Percentiles rank a stretch among this genome's conserved stretches.
phyloP scores from a whole-genome alignment of 2,329 filamentous ascomycete genomes.

The Xylaria digitata region DNA sequence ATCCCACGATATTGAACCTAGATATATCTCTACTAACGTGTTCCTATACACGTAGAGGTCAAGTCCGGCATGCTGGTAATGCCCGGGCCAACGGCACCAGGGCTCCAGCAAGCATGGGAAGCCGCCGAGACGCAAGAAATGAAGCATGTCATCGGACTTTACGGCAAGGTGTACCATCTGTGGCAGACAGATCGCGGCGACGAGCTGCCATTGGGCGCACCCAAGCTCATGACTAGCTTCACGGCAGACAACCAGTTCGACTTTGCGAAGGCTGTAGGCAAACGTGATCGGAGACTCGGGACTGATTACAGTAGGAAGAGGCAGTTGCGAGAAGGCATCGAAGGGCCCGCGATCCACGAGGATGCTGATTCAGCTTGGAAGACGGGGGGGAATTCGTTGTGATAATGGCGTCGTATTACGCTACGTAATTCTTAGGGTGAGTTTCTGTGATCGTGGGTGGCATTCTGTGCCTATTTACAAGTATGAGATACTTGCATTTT shows the following conservation, averaged over 20 bases:
- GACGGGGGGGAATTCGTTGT: constrained; percentile 44
- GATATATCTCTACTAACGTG: too few relatives aligned
- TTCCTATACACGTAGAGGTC: constrained; percentile 58
- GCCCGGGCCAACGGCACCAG: constrained; percentile 65
- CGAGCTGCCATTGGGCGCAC: constrained; percentile 62
- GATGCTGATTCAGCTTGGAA: constrained; percentile 48
- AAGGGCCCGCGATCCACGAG: constrained; percentile 55
- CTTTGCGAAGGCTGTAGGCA: constrained; percentile 56
- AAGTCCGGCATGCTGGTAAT: constrained; percentile 84
- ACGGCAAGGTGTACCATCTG: constrained; percentile 86
- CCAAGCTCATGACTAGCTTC: constrained; percentile 66
- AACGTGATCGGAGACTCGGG: constrained; percentile 60
- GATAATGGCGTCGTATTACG: constrained; percentile 8
- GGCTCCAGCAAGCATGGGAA: constrained; percentile 76
- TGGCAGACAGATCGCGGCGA: constrained; percentile 87
- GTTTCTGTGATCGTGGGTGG: neutral
- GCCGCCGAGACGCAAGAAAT: constrained; percentile 82
- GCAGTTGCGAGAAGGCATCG: constrained; percentile 57
- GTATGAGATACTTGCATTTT: too few relatives aligned
- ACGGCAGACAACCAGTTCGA: constrained; percentile 62
- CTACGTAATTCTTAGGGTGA: neutral
- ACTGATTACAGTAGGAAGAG: constrained; percentile 59
- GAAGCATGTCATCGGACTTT: constrained; percentile 77
- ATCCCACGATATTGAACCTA: too few relatives aligned
- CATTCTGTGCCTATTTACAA: neutral